Conservation (phyloP, 2,329 filamentous ascomycete genomes). For the Pseudocercospora fijiensis region DNA sequence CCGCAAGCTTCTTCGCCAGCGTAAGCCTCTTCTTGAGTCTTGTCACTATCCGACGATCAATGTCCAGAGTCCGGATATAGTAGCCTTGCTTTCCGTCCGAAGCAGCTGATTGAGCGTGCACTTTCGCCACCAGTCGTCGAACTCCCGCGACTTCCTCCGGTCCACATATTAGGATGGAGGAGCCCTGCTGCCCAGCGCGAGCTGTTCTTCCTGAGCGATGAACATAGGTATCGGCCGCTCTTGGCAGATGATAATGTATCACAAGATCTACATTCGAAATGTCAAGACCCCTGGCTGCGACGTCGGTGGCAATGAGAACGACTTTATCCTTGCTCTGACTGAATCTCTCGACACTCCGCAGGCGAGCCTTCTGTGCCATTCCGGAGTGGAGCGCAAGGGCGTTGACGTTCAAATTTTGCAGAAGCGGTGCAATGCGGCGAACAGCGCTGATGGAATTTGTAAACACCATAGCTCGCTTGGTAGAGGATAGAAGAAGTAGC, state of each 20-base stretch:
- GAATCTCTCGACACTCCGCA: constrained; percentile 91
- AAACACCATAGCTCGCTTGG: constrained; percentile 81
- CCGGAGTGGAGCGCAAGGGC: constrained; percentile 82
- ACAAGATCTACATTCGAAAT: constrained; percentile 87
- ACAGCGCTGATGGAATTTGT: constrained; percentile 95
- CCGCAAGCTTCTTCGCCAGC: constrained; percentile 83
- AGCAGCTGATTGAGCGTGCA: constrained; percentile 63
- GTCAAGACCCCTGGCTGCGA: constrained; percentile 89
- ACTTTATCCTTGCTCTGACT: constrained; percentile 23
- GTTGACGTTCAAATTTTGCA: constrained; percentile 77
- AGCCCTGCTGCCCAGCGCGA: constrained; percentile 72
- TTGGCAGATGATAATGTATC: constrained; percentile 92
- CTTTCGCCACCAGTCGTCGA: constrained; percentile 78
- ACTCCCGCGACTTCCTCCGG: constrained; percentile 89
- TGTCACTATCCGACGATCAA: constrained; percentile 75
- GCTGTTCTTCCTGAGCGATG: constrained; percentile 94
- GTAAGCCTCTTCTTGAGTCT: constrained; percentile 74
- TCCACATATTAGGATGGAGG: constrained; percentile 83
- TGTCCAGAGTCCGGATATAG: constrained; percentile 75
- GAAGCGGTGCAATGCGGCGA: constrained; percentile 76
- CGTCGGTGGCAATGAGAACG: constrained; percentile 88
- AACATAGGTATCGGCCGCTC: constrained; percentile 88
- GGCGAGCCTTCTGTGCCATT: constrained; percentile 92
- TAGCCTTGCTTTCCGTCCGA: constrained; percentile 50
- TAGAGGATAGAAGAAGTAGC: constrained; percentile 77